Base-by-base conservation (phyloP, 2,329 filamentous ascomycete genomes). In the Cladosporium sphaerospermum region DNA sequence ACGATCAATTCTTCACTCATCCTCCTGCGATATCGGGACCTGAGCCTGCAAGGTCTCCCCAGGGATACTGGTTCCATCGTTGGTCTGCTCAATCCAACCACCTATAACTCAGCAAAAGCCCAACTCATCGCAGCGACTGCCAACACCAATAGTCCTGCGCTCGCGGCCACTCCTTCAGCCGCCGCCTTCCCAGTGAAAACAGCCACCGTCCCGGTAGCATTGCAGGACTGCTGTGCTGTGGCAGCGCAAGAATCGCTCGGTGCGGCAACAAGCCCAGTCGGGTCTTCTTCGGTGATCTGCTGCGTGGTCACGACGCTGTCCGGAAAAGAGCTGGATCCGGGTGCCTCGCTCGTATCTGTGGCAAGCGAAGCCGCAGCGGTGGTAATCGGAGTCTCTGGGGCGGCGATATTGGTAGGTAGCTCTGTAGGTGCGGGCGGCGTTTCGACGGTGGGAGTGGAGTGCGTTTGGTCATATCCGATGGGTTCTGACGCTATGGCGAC, bases 101-200 rank as follows among this genome's bases (percentile, higher is more conserved):
- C 32, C 40, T 34, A 49, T 19, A 50, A 50, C 37, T 44, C 39
- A 8, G 40, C 48, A 44, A 51, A 43, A 6, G 31, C 40, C 39
- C 48, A 51, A 11, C 32, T 43, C 48, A 51, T 37, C 16, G 16
- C 40, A 19, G 31, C 16, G 8, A 43, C 31, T 9, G 40, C 48
- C 8, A 51, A 13, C 13, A 43, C 16, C 28, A 51, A 34, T 18
- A n/a, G 16, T 9, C 48, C 40, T 14, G 37, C 10, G 31, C 39
- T 43, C 10, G 28, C 40, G 36, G 31, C 31, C 31, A 44, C 32
- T 32, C 23, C 23, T 28, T 51, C 47, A 50, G 37, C 13, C 10
- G 2, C 40, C 18, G 32, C 48, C 40, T 23, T 18, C n/a, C 47
- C 47, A 14, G 39, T 50, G 39, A 11, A n/a, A 18, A 14, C 39